Conservation (phyloP, 176 grass and related monocot genomes). For the Bonia amplexicaulis region DNA sequence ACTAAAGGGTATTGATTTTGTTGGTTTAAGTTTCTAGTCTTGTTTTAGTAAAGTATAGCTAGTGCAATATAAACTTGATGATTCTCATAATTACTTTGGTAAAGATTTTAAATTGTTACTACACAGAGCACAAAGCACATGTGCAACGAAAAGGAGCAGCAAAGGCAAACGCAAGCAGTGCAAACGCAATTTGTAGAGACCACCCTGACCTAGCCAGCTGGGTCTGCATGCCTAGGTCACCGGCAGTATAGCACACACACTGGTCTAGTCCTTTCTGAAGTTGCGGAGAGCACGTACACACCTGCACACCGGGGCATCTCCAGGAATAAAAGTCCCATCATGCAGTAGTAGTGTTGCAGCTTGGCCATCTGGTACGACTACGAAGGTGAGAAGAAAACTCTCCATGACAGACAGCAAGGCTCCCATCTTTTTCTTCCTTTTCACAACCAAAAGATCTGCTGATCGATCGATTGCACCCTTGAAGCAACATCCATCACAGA, state of each 20-base stretch:
- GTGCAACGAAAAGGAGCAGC: neutral
- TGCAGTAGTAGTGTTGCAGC: neutral
- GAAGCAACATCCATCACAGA: conserved; percentile 6
- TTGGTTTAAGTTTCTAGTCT: too few relatives aligned
- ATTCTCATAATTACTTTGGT: too few relatives aligned
- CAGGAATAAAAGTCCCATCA: conserved; percentile 46
- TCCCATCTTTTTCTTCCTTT: conserved; percentile 30
- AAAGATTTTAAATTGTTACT: too few relatives aligned
- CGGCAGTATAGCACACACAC: neutral
- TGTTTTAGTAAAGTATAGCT: too few relatives aligned
- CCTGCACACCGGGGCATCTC: neutral
- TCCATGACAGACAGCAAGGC: neutral
- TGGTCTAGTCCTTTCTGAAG: neutral
- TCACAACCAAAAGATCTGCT: conserved; percentile 43
- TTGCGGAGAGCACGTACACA: conserved; percentile 20
- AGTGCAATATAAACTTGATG: too few relatives aligned
- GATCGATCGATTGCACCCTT: conserved; percentile 20
- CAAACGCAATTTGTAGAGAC: neutral
- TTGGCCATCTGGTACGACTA: neutral
- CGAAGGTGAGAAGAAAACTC: neutral
- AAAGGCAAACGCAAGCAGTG: neutral
- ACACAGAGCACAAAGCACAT: too few relatives aligned
- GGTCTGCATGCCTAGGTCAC: neutral
- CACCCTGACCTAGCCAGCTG: conserved; percentile 32
- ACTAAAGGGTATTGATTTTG: too few relatives aligned